Percentiles rank a stretch among this genome's conserved stretches.
Evolutionary conservation across 441 rosid genomes (phyloP).

Genomic region (Erodium chrysanthum): DNA sequence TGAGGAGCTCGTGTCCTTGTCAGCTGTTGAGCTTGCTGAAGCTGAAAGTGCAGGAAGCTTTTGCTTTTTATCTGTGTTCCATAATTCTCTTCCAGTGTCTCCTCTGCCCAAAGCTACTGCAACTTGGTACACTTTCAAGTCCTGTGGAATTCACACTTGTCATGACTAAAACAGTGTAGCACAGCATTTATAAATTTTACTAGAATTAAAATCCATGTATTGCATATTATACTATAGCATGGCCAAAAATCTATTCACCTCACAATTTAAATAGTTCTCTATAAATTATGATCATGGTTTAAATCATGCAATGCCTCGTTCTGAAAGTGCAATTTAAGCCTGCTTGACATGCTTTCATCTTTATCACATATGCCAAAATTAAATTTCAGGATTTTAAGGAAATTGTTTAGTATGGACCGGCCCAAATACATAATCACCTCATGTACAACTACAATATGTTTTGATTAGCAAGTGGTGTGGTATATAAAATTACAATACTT

Average conservation of each 20-base stretch:
- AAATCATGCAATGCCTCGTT: too few species aligned
- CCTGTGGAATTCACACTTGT: not conserved
- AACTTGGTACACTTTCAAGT: not conserved
- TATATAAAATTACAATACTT: not conserved
- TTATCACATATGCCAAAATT: not conserved
- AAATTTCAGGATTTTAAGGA: not conserved
- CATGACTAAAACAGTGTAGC: not conserved
- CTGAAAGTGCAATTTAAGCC: too few species aligned
- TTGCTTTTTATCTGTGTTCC: too few species aligned
- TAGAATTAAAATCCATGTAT: not conserved
- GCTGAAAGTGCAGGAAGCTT: not conserved
- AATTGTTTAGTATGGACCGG: not conserved
- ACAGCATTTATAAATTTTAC: not conserved
- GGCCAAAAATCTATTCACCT: not conserved
- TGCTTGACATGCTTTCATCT: not conserved
- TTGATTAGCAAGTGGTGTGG: not conserved
- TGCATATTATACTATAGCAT: not conserved
- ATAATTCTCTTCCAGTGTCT: too few species aligned
- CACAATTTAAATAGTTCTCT: not conserved
- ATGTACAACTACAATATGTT: not conserved
- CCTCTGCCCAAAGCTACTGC: not conserved
- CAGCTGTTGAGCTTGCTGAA: conserved; percentile 29
- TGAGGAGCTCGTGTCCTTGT: conserved; percentile 47
- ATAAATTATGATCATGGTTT: too few species aligned
- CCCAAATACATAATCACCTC: not conserved